Conservation (phyloP, 2,329 filamentous ascomycete species). For the Xylaria sp. region DNA sequence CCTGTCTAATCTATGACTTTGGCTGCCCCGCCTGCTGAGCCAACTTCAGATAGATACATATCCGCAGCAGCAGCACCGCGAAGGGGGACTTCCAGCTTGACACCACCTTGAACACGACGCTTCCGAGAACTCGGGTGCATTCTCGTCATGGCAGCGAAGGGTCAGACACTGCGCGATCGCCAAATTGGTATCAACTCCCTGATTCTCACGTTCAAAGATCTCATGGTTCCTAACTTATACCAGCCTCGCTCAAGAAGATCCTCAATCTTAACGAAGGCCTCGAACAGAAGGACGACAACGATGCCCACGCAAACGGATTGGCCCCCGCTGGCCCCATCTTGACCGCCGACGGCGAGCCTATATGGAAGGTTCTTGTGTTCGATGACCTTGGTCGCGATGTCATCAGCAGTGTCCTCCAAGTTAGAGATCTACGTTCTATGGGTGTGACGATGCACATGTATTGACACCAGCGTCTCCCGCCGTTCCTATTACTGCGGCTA, state of each 20-base stretch:
- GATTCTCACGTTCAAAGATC: neutral
- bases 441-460: conserved; percentile 98
- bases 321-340: conserved; percentile 77
- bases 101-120: conserved; percentile 2
- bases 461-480: conserved; percentile 24
- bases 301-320: conserved; percentile 65
- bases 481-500: conserved; percentile 21
- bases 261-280: conserved; percentile 86
- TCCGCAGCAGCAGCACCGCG: conserved; percentile 6
- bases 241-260: conserved; percentile 88
- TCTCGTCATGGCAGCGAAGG: conserved; percentile 33
- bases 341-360: conserved; percentile 84
- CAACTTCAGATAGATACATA: neutral
- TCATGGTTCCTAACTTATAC: conserved; percentile 11
- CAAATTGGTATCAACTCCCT: conserved; percentile 34
- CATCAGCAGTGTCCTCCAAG: conserved; percentile 92
- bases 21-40: too few relatives aligned
- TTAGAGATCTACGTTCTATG: conserved; percentile 89
- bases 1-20: neutral
- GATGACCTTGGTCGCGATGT: conserved; percentile 90
- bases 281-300: conserved; percentile 62
- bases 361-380: conserved; percentile 98
- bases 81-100: conserved; percentile 5
- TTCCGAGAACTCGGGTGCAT: neutral
- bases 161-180: conserved; percentile 36